phyloP scores from a whole-genome alignment of 192 early-diverging fungal genomes.

The Umbelopsis sp. region DNA sequence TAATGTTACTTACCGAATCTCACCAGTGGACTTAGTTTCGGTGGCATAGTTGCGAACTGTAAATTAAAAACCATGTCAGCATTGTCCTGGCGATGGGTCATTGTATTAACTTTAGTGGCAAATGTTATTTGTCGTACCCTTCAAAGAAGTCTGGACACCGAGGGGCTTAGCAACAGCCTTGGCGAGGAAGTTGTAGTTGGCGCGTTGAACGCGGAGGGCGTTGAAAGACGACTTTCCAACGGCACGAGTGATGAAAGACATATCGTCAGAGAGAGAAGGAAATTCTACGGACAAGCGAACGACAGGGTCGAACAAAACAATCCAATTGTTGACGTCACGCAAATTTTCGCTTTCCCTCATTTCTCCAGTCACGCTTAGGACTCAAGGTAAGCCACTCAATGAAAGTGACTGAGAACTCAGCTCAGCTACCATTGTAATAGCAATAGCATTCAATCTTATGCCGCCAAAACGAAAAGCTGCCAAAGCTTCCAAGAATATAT shows the following conservation, averaged over 20 bases:
- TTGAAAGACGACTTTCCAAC: constrained; percentile 32
- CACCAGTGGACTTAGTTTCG: constrained; percentile 47
- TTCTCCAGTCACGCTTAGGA: background rate
- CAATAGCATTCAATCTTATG: background rate
- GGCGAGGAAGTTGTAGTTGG: constrained; percentile 21
- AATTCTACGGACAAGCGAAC: background rate
- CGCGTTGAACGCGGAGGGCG: constrained; percentile 36
- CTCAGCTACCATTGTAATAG: background rate
- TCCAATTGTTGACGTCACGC: constrained; percentile 6
- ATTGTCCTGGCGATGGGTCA: background rate
- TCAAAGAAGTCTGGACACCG: constrained; percentile 18
- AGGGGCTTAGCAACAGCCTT: constrained; percentile 26
- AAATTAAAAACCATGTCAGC: constrained; percentile 11
- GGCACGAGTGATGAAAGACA: constrained; percentile 37
- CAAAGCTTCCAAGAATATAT: background rate
- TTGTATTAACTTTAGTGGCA: background rate
- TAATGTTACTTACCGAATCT: constrained; percentile 30
- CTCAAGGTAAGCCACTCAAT: background rate
- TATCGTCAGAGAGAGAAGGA: constrained; percentile 20
- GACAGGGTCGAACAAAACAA: constrained; percentile 20
- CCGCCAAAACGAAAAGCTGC: constrained; percentile 12
- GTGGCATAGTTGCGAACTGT: constrained; percentile 61
- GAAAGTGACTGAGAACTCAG: background rate
- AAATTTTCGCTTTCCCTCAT: background rate
- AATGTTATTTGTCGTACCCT: constrained; percentile 3